phyloP scores from a whole-genome alignment of 31 red algal genomes.

The Asparagopsis taxiformis region DNA sequence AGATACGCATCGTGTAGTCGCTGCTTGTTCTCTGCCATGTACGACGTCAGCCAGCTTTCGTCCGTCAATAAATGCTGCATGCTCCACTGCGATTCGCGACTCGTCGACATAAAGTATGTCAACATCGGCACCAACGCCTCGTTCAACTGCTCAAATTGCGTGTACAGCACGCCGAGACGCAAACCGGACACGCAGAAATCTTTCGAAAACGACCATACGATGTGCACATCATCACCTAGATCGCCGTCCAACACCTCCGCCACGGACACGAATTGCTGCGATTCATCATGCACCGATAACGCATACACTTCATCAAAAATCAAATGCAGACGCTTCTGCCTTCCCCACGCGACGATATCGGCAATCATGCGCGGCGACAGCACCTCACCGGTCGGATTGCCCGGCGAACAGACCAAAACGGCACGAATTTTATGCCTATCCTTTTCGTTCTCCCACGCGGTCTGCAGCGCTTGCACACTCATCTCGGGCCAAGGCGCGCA shows the following conservation, averaged over 20 bases:
- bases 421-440: slow-evolving; percentile 11
- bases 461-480: slow-evolving; percentile 32
- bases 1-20: slow-evolving; percentile 35
- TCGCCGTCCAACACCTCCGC: slow-evolving; percentile 51
- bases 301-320: slow-evolving; percentile 89
- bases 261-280: slow-evolving; percentile 41
- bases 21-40: slow-evolving; percentile 38
- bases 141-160: slow-evolving; percentile 63
- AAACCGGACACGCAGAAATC: slow-evolving; percentile 78
- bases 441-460: slow-evolving; percentile 6
- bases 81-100: slow-evolving; percentile 51
- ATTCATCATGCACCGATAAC: slow-evolving; percentile 44
- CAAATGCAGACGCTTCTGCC: slow-evolving; percentile 49
- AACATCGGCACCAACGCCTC: slow-evolving; percentile 36
- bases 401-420: slow-evolving; percentile 62
- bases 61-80: slow-evolving; percentile 46
- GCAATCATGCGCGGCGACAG: slow-evolving; percentile 32
- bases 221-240: slow-evolving; percentile 74
- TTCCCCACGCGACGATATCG: slow-evolving; percentile 59
- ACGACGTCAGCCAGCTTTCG: slow-evolving; percentile 38
- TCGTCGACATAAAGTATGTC: slow-evolving; percentile 42
- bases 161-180: slow-evolving; percentile 73
- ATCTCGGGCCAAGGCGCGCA: slow-evolving; percentile 1
- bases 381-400: slow-evolving; percentile 79
- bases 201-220: slow-evolving; percentile 90